Conservation (phyloP, 345 rosid genomes). For the Melastoma malabathricum region DNA sequence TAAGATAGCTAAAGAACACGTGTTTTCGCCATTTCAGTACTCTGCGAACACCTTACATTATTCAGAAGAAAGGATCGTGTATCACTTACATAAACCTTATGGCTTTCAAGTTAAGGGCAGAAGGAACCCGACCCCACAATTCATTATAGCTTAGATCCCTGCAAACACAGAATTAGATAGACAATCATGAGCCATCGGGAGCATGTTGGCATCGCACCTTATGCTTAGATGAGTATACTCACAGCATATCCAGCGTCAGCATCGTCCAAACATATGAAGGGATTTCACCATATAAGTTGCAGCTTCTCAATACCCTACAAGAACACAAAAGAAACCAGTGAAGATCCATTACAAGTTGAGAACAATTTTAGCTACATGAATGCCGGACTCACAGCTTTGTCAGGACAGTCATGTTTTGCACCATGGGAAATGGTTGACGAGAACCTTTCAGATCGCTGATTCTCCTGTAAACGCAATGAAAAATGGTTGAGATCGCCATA, state of each 20-base stretch:
- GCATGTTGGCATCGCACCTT: background rate
- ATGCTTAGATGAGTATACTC: slow-evolving; percentile 3
- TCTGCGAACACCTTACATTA: background rate
- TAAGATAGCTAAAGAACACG: slow-evolving; percentile 16
- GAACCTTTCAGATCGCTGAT: slow-evolving; percentile 33
- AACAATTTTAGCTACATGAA: background rate
- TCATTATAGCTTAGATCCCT: slow-evolving; percentile 53
- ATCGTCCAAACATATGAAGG: slow-evolving; percentile 14
- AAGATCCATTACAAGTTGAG: background rate
- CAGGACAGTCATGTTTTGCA: slow-evolving; percentile 16
- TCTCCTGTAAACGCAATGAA: slow-evolving; percentile 23
- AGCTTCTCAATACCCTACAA: slow-evolving; percentile 30
- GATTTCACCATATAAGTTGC: slow-evolving; percentile 25
- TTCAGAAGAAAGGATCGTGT: background rate
- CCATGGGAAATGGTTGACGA: slow-evolving; percentile 23
- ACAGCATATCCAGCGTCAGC: slow-evolving; percentile 15
- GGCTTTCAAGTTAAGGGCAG: slow-evolving; percentile 8
- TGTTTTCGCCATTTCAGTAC: background rate
- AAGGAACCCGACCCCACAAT: slow-evolving; percentile 27
- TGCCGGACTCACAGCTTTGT: slow-evolving; percentile 19
- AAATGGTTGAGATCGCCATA: background rate
- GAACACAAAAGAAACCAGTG: background rate
- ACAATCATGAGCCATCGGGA: no score
- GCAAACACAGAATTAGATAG: background rate
- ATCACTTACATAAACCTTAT: slow-evolving; percentile 26